Base-by-base conservation (phyloP, 805 yeast genomes). In the Limtongia smithiae region DNA sequence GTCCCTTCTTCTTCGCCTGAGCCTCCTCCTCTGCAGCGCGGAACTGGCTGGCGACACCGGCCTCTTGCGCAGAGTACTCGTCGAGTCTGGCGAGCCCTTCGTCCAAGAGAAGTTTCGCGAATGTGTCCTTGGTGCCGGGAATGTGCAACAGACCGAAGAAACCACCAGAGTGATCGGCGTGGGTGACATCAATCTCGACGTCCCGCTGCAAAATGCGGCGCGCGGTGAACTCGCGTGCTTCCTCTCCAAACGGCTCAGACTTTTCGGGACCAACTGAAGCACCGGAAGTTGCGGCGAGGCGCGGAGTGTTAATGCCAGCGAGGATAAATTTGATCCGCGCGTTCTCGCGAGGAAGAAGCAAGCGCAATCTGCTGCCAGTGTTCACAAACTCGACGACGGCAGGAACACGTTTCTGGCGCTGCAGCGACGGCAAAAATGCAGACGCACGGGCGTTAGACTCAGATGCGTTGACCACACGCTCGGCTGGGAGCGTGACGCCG, bases 401-500 rank as follows among this genome's bases (percentile, higher is more conserved):
- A 9, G 81, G 69, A 44, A 85, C 75, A 50, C 77, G 73, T 22
- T 79, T 74, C 69, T 83, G 82, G 57, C 82, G 79, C 62, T 77
- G 79, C 58, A 87, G 77, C 2, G 87, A 79, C 51, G 83, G 76
- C 60, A 85, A 72, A 61, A 81, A 85, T 4, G 90, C 80, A 54
- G 81, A 81, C 30, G 96, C 88, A 61, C 86, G 79, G 36, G 81
- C 70, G 5, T 76, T 72, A 58, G 76, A 78, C 64, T 85, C 95
- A 18, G 91, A 82, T 4, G 94, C 95, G 64, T 88, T 91, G 30
- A 85, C 84, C 28, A 80, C 67, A 58, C 87, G 75, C 33, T 80
- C 80, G 18, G 78, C 68, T 14, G 78, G 78, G 14, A 80, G 79
- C 44, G 77, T 74, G 61, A 80, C 80, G 24, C 77, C 74, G 50